Evolutionary conservation across 2,329 filamentous ascomycete species (phyloP).

Genomic region (Rachicladosporium sp.): DNA sequence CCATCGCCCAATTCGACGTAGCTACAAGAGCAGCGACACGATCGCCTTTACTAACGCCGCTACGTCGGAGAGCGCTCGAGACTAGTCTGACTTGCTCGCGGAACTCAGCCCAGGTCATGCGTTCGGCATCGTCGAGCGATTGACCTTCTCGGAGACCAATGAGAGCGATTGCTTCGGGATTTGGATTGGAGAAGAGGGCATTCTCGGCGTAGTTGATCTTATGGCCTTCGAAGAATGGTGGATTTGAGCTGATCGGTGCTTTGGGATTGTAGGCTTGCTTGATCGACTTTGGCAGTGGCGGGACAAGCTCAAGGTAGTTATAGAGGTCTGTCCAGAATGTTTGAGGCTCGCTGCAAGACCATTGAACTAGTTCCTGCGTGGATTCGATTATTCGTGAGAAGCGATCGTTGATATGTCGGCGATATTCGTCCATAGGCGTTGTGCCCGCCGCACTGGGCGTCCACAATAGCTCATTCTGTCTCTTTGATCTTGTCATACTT

Average conservation of each 20-base stretch:
- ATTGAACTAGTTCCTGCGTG: slow-evolving; percentile 27
- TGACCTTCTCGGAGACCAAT: slow-evolving; percentile 30
- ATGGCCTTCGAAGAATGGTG: slow-evolving; percentile 27
- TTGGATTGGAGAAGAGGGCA: slow-evolving; percentile 25
- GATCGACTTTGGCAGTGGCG: slow-evolving; percentile 20
- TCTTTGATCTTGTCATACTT: too few relatives aligned
- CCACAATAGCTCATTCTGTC: slow-evolving; percentile 14
- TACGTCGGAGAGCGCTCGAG: slow-evolving; percentile 26
- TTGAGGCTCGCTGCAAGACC: slow-evolving; percentile 28
- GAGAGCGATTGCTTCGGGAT: slow-evolving; percentile 25
- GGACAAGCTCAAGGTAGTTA: slow-evolving; percentile 25
- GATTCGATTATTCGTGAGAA: slow-evolving; percentile 14
- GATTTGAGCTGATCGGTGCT: slow-evolving; percentile 26
- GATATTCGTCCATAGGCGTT: slow-evolving; percentile 21
- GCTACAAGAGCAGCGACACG: slow-evolving; percentile 30
- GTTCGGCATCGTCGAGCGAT: slow-evolving; percentile 22
- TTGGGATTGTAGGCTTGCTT: slow-evolving; percentile 27
- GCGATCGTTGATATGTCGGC: slow-evolving; percentile 19
- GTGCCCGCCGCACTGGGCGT: slow-evolving; percentile 9
- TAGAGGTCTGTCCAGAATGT: slow-evolving; percentile 35
- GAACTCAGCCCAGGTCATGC: slow-evolving; percentile 29
- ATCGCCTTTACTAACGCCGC: slow-evolving; percentile 28
- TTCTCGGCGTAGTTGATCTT: slow-evolving; percentile 31
- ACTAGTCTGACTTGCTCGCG: slow-evolving; percentile 27
- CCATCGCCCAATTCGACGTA: slow-evolving; percentile 31